Base-by-base conservation (phyloP, 805 yeast genomes). In the Torulaspora maleeae region DNA sequence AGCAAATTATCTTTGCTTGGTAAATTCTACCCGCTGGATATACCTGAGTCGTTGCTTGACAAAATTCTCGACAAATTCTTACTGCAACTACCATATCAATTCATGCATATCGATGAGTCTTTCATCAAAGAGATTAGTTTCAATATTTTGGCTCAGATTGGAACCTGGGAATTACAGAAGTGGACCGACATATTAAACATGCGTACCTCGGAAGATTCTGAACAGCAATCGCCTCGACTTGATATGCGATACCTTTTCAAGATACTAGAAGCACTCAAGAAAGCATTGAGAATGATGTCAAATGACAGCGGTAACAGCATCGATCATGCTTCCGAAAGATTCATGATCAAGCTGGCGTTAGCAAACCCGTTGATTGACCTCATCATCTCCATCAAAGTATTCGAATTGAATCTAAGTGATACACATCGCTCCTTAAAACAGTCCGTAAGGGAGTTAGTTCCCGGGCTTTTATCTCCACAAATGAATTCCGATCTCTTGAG, bases 1-100 rank as follows among this genome's bases (percentile, higher is more conserved):
- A 61, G 62, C 38, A 66, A 63, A 46, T 30, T 66, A 22, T 50
- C 53, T 2, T 27, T 61, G 6, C 40, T 64, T 10, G 63, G 67
- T 2, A 63, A 55, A 29, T 55, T 49, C 6, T 56, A 59, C 40
- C 47, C 53, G 2, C 36, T 64, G 13, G 64, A 63, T 22, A 45
- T 63, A 35, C 50, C 52, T 16, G 36, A 44, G 2, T 51, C 55
- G 5, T 40, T 59, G 12, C 24, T 62, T 7, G 38, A 48, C 12
- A 42, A 51, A 15, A 53, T 58, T 12, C 42, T 58, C 34, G 38
- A 42, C 3, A 51, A 50, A 4, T 54, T 54, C 41, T 41, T 60
- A 4, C 29, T 43, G 3, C 41, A 36, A 17, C 37, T 63, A 7
- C 54, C 60, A 12, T 20, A 30, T 12, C 40, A 46, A 4, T 20